A percentile compares a stretch with the other conserved stretches of the same genome.
Conservation (phyloP, 192 early-diverging fungal genomes). For the Allomyces javanicus region DNA sequence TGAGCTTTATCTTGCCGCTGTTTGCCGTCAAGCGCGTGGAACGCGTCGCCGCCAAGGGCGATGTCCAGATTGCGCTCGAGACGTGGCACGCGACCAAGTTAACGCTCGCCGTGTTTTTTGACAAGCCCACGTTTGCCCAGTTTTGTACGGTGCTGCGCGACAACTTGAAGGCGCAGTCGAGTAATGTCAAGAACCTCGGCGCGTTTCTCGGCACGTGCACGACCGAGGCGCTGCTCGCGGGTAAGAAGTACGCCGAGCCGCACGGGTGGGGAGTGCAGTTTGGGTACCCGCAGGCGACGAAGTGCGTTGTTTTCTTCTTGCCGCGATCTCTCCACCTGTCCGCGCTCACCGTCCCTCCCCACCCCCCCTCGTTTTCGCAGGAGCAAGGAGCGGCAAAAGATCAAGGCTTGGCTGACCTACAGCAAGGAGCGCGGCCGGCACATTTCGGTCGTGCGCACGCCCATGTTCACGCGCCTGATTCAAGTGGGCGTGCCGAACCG, state of each 20-base stretch:
- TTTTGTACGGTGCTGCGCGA: slow-evolving; percentile 62
- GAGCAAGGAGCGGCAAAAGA: slow-evolving; percentile 16
- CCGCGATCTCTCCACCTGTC: too few species aligned
- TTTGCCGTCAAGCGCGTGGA: slow-evolving; percentile 84
- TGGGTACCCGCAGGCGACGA: not conserved
- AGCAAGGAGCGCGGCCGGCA: slow-evolving; percentile 60
- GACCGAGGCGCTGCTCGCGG: slow-evolving; percentile 54
- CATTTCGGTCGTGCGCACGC: slow-evolving; percentile 54
- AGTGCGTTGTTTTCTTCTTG: slow-evolving; percentile 1
- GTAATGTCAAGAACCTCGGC: slow-evolving; percentile 58
- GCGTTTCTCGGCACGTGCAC: slow-evolving; percentile 54
- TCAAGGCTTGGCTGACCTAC: slow-evolving; percentile 20
- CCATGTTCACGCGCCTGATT: slow-evolving; percentile 75
- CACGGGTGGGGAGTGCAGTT: slow-evolving; percentile 29
- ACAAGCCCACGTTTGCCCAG: slow-evolving; percentile 42
- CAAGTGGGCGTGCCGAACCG: slow-evolving; percentile 72
- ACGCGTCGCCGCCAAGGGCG: slow-evolving; percentile 42
- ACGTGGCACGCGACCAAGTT: slow-evolving; percentile 81
- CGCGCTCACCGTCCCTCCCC: too few species aligned
- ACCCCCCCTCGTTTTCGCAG: not conserved
- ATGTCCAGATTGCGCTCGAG: slow-evolving; percentile 56
- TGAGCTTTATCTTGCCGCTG: slow-evolving; percentile 65
- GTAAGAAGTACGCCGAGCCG: slow-evolving; percentile 23
- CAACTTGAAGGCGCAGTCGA: slow-evolving; percentile 48
- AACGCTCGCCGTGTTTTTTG: slow-evolving; percentile 57